Conservation (phyloP, 1,139 yeast genomes). For the Saccharomyces hybrid region DNA sequence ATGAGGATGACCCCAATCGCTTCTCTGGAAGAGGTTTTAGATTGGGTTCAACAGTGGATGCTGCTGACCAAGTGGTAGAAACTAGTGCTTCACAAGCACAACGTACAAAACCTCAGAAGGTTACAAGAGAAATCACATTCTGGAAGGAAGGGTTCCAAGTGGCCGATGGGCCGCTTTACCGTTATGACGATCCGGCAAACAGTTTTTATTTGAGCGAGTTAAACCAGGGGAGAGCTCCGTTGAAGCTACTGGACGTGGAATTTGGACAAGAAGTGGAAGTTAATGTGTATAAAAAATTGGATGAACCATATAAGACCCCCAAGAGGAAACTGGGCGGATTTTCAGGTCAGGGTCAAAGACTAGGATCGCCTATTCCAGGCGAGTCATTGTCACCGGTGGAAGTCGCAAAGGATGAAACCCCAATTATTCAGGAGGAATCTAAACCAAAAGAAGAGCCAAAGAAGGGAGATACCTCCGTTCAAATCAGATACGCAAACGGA, state of each 20-base stretch:
- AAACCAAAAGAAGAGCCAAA: conserved; percentile 30
- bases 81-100: conserved; percentile 26
- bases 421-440: conserved; percentile 13
- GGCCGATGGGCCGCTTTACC: conserved; percentile 77
- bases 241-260: conserved; percentile 70
- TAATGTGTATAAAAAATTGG: conserved; percentile 68
- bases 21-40: conserved; percentile 73
- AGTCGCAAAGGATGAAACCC: conserved; percentile 6
- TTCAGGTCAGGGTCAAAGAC: conserved; percentile 71
- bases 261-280: conserved; percentile 97
- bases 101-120: conserved; percentile 34
- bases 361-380: conserved; percentile 87
- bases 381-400: conserved; percentile 32
- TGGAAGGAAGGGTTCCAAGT: conserved; percentile 97
- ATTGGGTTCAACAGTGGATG: conserved; percentile 47
- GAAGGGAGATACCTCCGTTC: conserved; percentile 69
- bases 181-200: conserved; percentile 89
- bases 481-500: conserved; percentile 82
- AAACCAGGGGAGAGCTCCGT: conserved; percentile 90
- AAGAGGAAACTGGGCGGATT: conserved; percentile 65
- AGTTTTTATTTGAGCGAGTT: conserved; percentile 68
- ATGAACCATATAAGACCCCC: conserved; percentile 75
- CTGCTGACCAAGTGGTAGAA: conserved; percentile 36
- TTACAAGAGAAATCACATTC: conserved; percentile 71
- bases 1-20: conserved; percentile 12